phyloP scores from a whole-genome alignment of 2,329 filamentous ascomycete species.

The Fusarium poae region DNA sequence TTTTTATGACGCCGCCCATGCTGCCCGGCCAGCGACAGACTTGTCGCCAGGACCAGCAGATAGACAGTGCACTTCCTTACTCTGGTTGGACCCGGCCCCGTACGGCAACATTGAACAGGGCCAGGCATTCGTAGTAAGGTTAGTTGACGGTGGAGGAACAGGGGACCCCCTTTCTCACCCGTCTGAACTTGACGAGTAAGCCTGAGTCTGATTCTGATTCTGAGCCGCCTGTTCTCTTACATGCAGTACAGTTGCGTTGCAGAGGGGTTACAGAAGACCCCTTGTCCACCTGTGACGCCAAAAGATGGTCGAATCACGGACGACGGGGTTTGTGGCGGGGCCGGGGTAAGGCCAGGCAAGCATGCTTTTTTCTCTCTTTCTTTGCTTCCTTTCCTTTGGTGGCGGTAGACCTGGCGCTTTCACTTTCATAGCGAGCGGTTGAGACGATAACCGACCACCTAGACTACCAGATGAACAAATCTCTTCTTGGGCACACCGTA shows the following conservation, averaged over 20 bases:
- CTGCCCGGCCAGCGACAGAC: slow-evolving; percentile 35
- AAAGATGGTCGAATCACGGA: slow-evolving; percentile 43
- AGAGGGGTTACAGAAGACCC: slow-evolving; percentile 37
- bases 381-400: slow-evolving; percentile 4
- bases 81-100: slow-evolving; percentile 6
- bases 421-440: slow-evolving; percentile 1
- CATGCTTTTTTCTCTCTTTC: neutral
- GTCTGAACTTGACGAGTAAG: slow-evolving; percentile 22
- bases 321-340: slow-evolving; percentile 31
- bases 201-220: slow-evolving; percentile 13
- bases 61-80: slow-evolving; percentile 31
- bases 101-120: slow-evolving; percentile 10
- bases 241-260: slow-evolving; percentile 26
- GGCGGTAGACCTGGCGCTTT: slow-evolving; percentile 20
- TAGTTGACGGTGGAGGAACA: slow-evolving; percentile 41
- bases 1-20: slow-evolving; percentile 23
- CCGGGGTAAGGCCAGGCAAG: slow-evolving; percentile 27
- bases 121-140: slow-evolving; percentile 23
- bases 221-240: slow-evolving; percentile 33
- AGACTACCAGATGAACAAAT: slow-evolving; percentile 3
- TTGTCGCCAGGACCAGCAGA: slow-evolving; percentile 28
- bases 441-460: slow-evolving; percentile 22
- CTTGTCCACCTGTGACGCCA: slow-evolving; percentile 48
- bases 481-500: neutral
- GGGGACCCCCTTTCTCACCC: slow-evolving; percentile 21